Evolutionary conservation across 2,329 filamentous ascomycete species (phyloP), one percentile per base, ranked within the genome.

Genomic region (Claviceps africana): DNA sequence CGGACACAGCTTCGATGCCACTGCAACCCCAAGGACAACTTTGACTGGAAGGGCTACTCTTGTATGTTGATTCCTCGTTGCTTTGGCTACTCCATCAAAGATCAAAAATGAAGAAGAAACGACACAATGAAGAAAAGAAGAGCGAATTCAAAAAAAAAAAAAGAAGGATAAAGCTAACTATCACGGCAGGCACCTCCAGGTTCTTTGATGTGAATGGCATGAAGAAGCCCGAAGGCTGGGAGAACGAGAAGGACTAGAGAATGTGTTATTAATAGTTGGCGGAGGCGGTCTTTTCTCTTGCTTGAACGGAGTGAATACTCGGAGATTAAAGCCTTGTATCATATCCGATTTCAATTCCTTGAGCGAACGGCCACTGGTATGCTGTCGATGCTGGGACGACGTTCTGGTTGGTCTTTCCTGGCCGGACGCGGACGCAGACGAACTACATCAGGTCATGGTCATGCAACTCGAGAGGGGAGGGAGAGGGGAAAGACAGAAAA

Each of bases 31-130:
- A 83, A 85, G 63, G 87, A 97, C 55, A 98, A 98, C 74, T 98
- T 98, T 75, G 93, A 98, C 71, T 98, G 94, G 94, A 96, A 95
- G 70, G 86, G 87, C 50, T 97, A 96, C 68, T 95, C 88, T 67
- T 97, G 90, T 94, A 80, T 75, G 87, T 55, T 31, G n/a, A n/a
- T n/a, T n/a, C n/a, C n/a, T n/a, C n/a, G n/a, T n/a, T n/a, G n/a
- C n/a, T n/a, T n/a, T n/a, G n/a, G n/a, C n/a, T n/a, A n/a, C n/a
- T n/a, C n/a, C n/a, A n/a, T n/a, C n/a, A n/a, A n/a, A n/a, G n/a
- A n/a, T n/a, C n/a, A n/a, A 31, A 31, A 9, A 31, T 9, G 9
- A 33, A 33, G 10, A 33, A 33, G 13, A 33, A 33, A 33, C n/a
- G n/a, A 17, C 3, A 39, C n/a, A 39, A n/a, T n/a, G n/a, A 39